These are phyloP conservation scores for Saccharomycopsis hybrid DNA, from an alignment of 1,139 yeast species.

Conservation along the genomic window DNA sequence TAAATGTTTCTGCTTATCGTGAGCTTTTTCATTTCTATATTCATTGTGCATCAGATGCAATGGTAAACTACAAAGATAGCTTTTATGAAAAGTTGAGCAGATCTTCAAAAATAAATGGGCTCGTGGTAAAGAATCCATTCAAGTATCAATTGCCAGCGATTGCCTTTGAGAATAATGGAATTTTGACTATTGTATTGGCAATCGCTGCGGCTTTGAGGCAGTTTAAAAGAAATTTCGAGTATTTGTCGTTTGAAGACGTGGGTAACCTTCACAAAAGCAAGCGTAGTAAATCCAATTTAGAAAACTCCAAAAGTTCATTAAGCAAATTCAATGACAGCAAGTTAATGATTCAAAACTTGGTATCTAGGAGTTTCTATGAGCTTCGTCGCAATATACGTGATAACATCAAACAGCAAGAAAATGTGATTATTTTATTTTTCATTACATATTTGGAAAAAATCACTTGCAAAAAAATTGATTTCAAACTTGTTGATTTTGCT, in stretches of 20 bases:
- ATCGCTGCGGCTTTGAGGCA: conserved; percentile 13
- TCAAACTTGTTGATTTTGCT: conserved; percentile 10
- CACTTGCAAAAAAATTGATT: conserved; percentile 11
- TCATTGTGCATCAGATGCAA: conserved; percentile 6
- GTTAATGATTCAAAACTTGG: conserved; percentile 12
- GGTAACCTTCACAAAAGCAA: background rate
- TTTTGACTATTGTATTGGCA: conserved; percentile 7
- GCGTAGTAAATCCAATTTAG: conserved; percentile 7
- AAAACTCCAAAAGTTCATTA: conserved; percentile 1
- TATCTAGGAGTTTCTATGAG: conserved; percentile 6
- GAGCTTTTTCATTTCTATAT: conserved; percentile 18
- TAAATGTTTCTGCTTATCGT: conserved; percentile 12
- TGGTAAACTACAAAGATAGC: conserved; percentile 12
- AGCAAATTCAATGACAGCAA: conserved; percentile 11
- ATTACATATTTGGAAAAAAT: conserved; percentile 14
- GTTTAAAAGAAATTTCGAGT: conserved; percentile 7
- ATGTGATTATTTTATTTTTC: conserved; percentile 8
- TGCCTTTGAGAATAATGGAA: conserved; percentile 12
- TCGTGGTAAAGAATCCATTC: conserved; percentile 14
- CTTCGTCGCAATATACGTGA: background rate
- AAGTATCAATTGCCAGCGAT: conserved; percentile 15
- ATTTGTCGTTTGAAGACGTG: conserved; percentile 7
- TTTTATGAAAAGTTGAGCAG: background rate
- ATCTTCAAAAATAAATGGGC: background rate
- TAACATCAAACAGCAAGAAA: background rate